These are phyloP conservation scores for Solanum sejunctum DNA, from an alignment of 257 asterid genomes.

Conservation along the genomic window DNA sequence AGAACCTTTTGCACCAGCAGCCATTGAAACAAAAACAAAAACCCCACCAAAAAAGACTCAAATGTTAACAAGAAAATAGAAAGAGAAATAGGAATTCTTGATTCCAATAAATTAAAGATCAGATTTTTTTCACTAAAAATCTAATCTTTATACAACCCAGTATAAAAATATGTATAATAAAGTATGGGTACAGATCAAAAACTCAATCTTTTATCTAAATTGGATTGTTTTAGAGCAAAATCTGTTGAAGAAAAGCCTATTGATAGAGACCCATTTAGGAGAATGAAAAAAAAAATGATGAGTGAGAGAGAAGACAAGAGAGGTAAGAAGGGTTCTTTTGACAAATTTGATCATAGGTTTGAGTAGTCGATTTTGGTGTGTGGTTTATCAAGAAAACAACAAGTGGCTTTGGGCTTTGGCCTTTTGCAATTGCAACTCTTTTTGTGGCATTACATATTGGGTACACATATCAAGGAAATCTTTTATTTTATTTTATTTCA, in stretches of 20 bases:
- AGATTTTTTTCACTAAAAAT: not conserved
- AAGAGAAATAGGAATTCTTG: not conserved
- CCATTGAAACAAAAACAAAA: constrained; percentile 49
- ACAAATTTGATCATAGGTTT: constrained; percentile 14
- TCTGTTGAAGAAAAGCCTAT: not conserved
- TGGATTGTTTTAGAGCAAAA: not conserved
- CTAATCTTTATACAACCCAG: not conserved
- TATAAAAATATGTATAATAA: not conserved
- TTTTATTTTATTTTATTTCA: too few species aligned
- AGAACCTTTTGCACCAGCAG: constrained; percentile 69
- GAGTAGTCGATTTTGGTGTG: constrained; percentile 27
- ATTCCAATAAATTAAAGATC: not conserved
- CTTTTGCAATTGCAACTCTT: not conserved
- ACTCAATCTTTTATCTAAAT: not conserved
- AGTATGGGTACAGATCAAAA: not conserved
- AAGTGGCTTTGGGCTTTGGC: not conserved
- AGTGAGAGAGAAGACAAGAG: not conserved
- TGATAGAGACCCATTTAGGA: not conserved
- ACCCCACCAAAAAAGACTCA: constrained; percentile 1
- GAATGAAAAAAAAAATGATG: not conserved
- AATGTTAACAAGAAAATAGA: not conserved
- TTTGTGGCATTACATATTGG: not conserved
- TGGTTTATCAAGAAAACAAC: not conserved
- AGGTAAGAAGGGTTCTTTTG: constrained; percentile 6
- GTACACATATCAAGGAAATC: not conserved